Conservation (phyloP, 78 protist genomes). For the Tieghemostelium lacteum region DNA sequence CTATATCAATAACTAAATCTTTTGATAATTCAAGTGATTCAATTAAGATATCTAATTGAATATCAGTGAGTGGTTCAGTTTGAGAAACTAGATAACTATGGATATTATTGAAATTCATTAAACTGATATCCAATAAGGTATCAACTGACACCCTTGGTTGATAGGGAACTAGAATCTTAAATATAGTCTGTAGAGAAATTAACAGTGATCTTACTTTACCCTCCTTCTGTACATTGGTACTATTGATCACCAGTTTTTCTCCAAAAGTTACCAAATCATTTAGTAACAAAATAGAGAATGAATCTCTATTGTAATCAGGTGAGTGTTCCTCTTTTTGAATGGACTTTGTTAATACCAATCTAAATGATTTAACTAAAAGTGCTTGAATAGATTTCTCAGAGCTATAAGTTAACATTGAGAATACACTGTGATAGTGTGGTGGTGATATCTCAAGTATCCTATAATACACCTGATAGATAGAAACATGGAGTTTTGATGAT, state of each 20-base stretch:
- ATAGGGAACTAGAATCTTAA: not conserved
- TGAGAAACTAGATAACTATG: not conserved
- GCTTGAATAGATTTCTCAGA: constrained; percentile 15
- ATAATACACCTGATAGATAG: constrained; percentile 11
- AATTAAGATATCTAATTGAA: not conserved
- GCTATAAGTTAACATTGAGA: not conserved
- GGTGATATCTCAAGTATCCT: constrained; percentile 23
- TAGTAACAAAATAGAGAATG: not conserved
- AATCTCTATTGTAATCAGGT: too few species aligned
- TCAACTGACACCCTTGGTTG: not conserved
- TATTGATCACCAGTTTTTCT: too few species aligned
- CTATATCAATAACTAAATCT: not conserved
- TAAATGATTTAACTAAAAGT: constrained; percentile 6
- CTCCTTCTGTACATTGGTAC: too few species aligned
- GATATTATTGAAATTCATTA: not conserved
- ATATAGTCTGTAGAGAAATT: not conserved
- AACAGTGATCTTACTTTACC: not conserved
- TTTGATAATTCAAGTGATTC: not conserved
- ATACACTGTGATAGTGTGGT: not conserved
- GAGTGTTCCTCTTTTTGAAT: too few species aligned
- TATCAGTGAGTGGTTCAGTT: not conserved
- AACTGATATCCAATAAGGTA: not conserved
- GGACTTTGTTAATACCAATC: not conserved
- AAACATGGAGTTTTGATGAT: too few species aligned
- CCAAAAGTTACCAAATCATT: not conserved